Conservation (phyloP, 495 filamentous ascomycete species). For the Penicillium robsamsonii region DNA sequence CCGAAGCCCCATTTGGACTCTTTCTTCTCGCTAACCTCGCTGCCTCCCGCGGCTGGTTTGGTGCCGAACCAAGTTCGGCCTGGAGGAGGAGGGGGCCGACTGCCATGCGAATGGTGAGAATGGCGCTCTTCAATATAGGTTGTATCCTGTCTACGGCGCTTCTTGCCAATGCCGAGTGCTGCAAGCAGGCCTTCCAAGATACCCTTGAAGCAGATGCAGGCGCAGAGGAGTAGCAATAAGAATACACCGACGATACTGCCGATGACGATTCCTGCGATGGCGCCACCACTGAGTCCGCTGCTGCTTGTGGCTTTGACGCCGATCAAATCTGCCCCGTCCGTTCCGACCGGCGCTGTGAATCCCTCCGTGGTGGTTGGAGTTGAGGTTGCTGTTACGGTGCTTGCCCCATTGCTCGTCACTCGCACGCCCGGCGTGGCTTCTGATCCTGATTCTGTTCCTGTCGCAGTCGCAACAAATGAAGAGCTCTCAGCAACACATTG, state of each 20-base stretch:
- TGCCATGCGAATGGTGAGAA: slow-evolving; percentile 47
- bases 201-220: slow-evolving; percentile 69
- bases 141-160: slow-evolving; percentile 48
- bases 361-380: slow-evolving; percentile 57
- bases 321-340: slow-evolving; percentile 48
- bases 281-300: slow-evolving; percentile 69
- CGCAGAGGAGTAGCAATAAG: slow-evolving; percentile 69
- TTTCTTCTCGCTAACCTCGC: slow-evolving; percentile 47
- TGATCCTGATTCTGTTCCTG: slow-evolving; percentile 13
- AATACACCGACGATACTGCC: slow-evolving; percentile 75
- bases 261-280: slow-evolving; percentile 94
- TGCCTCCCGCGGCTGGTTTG: slow-evolving; percentile 47
- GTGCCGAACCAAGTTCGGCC: slow-evolving; percentile 66
- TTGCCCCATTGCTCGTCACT: slow-evolving; percentile 62
- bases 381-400: slow-evolving; percentile 54
- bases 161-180: slow-evolving; percentile 59
- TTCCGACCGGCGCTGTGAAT: slow-evolving; percentile 56
- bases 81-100: slow-evolving; percentile 51
- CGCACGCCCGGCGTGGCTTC: slow-evolving; percentile 57
- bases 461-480: slow-evolving; percentile 37
- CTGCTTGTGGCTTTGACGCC: slow-evolving; percentile 37
- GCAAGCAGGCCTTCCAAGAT: slow-evolving; percentile 62
- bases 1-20: slow-evolving; percentile 56
- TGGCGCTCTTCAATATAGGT: slow-evolving; percentile 71
- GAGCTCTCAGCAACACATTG: slow-evolving; percentile 43